A percentile compares a stretch with the other conserved stretches of the same genome.
These are phyloP conservation scores for Neurospora tetrasperma DNA, from an alignment of 495 filamentous ascomycete species.

Conservation along the genomic window DNA sequence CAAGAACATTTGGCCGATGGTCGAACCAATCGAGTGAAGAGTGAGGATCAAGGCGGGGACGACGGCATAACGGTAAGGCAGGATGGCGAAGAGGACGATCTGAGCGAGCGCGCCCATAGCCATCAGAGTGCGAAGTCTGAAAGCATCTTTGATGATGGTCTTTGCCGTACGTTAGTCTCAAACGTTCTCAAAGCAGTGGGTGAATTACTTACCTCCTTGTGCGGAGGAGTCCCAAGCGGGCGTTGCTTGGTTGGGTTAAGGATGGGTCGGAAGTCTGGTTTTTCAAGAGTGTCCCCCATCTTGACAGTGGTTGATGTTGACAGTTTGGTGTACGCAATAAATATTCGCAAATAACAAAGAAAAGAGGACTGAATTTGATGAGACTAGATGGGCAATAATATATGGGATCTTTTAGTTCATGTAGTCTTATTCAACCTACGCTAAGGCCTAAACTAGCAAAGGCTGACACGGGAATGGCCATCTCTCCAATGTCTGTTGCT, in stretches of 20 bases:
- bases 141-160: constrained; percentile 12
- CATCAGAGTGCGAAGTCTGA: constrained; percentile 33
- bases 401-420: background rate
- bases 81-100: constrained; percentile 24
- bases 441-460: background rate
- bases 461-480: no score
- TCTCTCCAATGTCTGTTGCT: no score
- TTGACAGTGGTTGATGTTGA: background rate
- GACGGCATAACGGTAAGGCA: constrained; percentile 27
- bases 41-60: constrained; percentile 25
- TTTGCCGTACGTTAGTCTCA: background rate
- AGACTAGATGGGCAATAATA: background rate
- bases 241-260: background rate
- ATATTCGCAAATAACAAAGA: background rate
- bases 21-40: constrained; percentile 18
- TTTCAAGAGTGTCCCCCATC: background rate
- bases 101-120: constrained; percentile 34
- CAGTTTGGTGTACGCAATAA: background rate
- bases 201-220: background rate
- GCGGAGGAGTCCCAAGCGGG: background rate
- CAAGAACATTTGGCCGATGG: constrained; percentile 11
- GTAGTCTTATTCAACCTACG: background rate
- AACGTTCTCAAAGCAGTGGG: background rate
- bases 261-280: background rate
- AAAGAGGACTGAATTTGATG: background rate